These are phyloP conservation scores for Talaromyces sp. DNA, from an alignment of 2,329 filamentous ascomycete genomes.

Conservation along the genomic window DNA sequence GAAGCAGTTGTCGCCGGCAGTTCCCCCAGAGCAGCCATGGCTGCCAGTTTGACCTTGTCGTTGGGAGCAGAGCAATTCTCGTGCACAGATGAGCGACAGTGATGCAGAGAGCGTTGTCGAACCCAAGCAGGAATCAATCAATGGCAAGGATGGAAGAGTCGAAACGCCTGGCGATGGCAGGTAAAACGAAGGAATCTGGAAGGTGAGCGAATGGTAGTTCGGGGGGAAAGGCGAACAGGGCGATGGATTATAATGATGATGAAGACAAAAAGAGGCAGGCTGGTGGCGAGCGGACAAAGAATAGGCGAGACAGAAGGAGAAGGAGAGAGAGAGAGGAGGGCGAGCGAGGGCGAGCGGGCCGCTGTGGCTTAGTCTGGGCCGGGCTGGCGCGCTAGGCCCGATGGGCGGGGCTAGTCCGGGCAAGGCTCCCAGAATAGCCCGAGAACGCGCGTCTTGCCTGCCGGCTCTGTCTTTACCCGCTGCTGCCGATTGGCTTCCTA, in stretches of 20 bases:
- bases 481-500: not conserved
- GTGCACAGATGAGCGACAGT: not conserved
- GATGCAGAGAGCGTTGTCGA: not conserved
- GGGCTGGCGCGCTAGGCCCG: not conserved
- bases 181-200: not conserved
- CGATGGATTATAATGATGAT: not conserved
- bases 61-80: not conserved
- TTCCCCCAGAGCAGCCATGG: slow-evolving; percentile 27
- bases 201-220: not conserved
- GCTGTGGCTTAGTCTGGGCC: not conserved
- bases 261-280: not conserved
- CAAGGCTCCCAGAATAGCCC: slow-evolving; percentile 3
- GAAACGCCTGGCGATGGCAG: not conserved
- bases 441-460: not conserved
- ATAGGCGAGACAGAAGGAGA: not conserved
- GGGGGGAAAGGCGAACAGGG: not conserved
- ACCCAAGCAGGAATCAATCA: not conserved
- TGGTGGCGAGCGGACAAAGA: not conserved
- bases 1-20: slow-evolving; percentile 24
- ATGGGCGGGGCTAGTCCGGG: not conserved
- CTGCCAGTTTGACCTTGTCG: not conserved
- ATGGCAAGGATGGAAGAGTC: not conserved
- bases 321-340: not conserved
- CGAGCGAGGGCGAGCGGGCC: not conserved
- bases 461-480: not conserved